Conservation (phyloP, 306 rosid species). For the Trichosanthes truncata region DNA sequence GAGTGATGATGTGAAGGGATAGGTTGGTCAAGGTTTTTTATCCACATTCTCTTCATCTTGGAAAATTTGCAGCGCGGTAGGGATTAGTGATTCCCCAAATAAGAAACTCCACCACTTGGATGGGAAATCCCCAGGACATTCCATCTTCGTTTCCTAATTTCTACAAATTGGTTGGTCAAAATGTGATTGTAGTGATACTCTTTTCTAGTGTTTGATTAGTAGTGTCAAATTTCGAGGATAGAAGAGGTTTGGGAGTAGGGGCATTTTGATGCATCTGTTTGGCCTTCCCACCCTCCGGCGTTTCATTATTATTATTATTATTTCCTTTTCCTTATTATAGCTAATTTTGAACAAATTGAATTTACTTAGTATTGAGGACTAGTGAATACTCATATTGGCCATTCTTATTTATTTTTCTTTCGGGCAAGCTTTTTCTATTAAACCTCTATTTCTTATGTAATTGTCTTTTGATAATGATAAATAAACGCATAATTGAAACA, state of each 20-base stretch:
- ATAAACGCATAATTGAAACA: background rate
- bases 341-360: background rate
- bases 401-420: background rate
- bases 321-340: background rate
- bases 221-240: background rate
- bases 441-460: background rate
- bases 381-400: background rate
- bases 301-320: background rate
- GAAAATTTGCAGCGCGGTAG: background rate
- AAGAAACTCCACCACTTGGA: background rate
- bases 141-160: background rate
- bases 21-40: background rate
- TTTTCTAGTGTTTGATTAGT: background rate
- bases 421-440: background rate
- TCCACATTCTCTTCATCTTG: background rate
- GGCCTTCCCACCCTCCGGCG: background rate
- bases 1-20: background rate
- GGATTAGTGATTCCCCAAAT: background rate
- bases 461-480: background rate
- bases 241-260: background rate
- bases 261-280: background rate
- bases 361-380: background rate
- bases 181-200: background rate
- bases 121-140: background rate
- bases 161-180: background rate